phyloP scores from a whole-genome alignment of 2,329 filamentous ascomycete genomes.

The Talaromyces sp. region DNA sequence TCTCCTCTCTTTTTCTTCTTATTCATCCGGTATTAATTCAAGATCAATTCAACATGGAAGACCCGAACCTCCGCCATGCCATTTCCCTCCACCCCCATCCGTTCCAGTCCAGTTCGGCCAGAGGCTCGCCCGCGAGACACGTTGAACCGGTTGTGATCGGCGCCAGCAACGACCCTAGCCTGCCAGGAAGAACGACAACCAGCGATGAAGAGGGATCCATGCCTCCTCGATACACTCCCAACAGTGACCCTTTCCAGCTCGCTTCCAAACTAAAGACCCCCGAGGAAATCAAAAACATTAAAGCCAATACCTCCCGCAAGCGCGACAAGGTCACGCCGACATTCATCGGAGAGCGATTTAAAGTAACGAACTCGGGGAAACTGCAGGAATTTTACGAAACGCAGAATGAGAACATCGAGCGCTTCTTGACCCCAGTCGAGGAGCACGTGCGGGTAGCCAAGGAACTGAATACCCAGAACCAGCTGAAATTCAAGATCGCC shows the following conservation, averaged over 20 bases:
- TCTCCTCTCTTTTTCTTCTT: too few relatives aligned
- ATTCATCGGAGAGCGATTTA: slow-evolving; percentile 19
- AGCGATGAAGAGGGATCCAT: slow-evolving; percentile 43
- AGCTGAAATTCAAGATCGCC: slow-evolving; percentile 59
- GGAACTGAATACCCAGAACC: slow-evolving; percentile 74
- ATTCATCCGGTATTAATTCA: not conserved
- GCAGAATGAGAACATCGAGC: slow-evolving; percentile 91
- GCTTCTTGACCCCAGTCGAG: slow-evolving; percentile 85
- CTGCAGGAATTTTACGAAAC: slow-evolving; percentile 78
- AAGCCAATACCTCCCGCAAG: slow-evolving; percentile 74
- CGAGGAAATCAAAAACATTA: slow-evolving; percentile 69
- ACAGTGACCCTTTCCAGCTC: slow-evolving; percentile 77
- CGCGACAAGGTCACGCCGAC: slow-evolving; percentile 47
- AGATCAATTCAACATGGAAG: slow-evolving; percentile 9
- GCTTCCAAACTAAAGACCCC: slow-evolving; percentile 71
- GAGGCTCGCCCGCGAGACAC: slow-evolving; percentile 5
- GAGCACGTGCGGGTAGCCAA: slow-evolving; percentile 79
- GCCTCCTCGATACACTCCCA: slow-evolving; percentile 53
- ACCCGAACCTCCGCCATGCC: slow-evolving; percentile 12
- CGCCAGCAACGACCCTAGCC: slow-evolving; percentile 15
- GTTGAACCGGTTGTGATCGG: slow-evolving; percentile 31
- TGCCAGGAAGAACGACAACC: slow-evolving; percentile 7
- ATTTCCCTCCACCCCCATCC: slow-evolving; percentile 16
- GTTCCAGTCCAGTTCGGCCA: slow-evolving; percentile 9
- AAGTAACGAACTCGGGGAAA: slow-evolving; percentile 35